phyloP scores from a whole-genome alignment of 2,329 filamentous ascomycete genomes.

The Aspergillus tubingensis region DNA sequence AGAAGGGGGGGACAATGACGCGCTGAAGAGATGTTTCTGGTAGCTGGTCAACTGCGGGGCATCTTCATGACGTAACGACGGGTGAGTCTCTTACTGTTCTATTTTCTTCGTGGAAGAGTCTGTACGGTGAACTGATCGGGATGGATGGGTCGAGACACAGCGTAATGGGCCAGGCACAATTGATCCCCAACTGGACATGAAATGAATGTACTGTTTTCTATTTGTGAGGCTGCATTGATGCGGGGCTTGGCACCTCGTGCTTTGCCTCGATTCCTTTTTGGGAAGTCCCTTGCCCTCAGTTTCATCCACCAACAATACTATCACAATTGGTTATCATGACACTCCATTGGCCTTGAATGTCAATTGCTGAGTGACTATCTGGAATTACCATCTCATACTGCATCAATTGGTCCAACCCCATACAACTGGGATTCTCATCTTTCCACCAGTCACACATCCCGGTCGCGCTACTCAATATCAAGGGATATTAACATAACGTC shows the following conservation, averaged over 20 bases:
- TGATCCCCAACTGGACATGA: not conserved
- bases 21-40: slow-evolving; percentile 3
- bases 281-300: not conserved
- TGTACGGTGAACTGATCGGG: not conserved
- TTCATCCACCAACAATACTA: no score
- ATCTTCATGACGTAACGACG: slow-evolving; percentile 22
- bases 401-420: not conserved
- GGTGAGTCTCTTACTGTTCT: not conserved
- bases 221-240: not conserved
- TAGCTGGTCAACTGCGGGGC: slow-evolving; percentile 12
- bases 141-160: not conserved
- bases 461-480: not conserved
- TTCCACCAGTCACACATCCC: not conserved
- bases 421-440: not conserved
- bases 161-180: not conserved
- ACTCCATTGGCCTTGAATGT: no score
- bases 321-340: no score
- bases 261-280: not conserved
- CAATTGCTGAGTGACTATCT: not conserved
- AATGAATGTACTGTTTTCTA: not conserved
- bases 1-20: slow-evolving; percentile 4
- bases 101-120: not conserved
- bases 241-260: not conserved
- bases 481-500: no score
- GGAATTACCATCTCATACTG: not conserved